Percentiles rank a stretch among this genome's conserved stretches.
These are phyloP conservation scores for Schrenkiella parvula DNA, from an alignment of 345 rosid genomes.

Conservation along the genomic window DNA sequence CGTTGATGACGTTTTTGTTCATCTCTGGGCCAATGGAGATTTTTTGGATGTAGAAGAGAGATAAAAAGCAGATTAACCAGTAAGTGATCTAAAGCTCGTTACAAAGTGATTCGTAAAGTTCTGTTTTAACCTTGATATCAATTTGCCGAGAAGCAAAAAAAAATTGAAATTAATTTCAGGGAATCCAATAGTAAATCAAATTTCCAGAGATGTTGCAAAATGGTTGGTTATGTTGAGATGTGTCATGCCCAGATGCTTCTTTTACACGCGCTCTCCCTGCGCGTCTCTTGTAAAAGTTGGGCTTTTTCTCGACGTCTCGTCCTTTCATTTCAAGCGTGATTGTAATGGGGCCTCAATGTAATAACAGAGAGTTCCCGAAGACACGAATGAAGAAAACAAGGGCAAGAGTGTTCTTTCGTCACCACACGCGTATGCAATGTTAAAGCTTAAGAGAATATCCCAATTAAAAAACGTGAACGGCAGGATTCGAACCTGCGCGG, in stretches of 20 bases:
- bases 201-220: neutral
- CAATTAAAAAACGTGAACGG: slow-evolving; percentile 16
- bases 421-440: neutral
- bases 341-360: neutral
- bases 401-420: neutral
- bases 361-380: neutral
- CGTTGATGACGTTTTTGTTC: neutral
- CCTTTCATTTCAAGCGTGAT: neutral
- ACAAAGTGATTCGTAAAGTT: neutral
- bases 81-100: neutral
- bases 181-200: no score
- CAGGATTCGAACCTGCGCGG: slow-evolving; percentile 96
- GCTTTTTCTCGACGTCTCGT: neutral
- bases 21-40: neutral
- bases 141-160: no score
- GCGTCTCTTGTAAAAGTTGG: neutral
- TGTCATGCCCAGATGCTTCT: neutral
- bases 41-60: neutral
- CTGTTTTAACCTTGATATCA: neutral
- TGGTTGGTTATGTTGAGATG: neutral
- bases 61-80: neutral
- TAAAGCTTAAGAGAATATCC: neutral
- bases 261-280: neutral
- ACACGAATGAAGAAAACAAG: neutral
- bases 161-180: no score